phyloP scores from a whole-genome alignment of 2,329 filamentous ascomycete genomes.

The Ascochyta fabae region DNA sequence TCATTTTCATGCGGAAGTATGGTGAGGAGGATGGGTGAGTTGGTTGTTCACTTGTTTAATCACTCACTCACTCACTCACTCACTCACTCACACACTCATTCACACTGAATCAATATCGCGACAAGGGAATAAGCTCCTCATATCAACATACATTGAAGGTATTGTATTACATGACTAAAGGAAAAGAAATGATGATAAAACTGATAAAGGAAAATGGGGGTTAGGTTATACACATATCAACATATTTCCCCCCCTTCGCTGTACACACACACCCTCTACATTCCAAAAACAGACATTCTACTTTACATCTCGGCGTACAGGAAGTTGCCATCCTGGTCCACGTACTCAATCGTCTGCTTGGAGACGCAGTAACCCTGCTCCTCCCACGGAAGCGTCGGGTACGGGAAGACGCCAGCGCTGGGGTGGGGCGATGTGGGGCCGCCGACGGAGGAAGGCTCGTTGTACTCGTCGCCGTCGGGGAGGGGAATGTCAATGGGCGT shows the following conservation, averaged over 20 bases:
- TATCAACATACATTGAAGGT: slow-evolving; percentile 3
- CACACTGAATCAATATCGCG: not conserved
- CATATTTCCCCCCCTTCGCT: not conserved
- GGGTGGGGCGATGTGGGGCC: slow-evolving; percentile 8
- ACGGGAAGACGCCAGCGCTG: slow-evolving; percentile 21
- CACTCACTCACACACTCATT: no score
- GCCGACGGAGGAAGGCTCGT: slow-evolving; percentile 13
- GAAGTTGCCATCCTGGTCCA: slow-evolving; percentile 42
- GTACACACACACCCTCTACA: not conserved
- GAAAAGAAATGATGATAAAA: not conserved
- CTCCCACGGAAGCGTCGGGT: slow-evolving; percentile 29
- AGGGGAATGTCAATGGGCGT: slow-evolving; percentile 26
- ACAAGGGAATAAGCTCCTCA: not conserved
- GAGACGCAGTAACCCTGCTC: slow-evolving; percentile 42
- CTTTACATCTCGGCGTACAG: slow-evolving; percentile 35
- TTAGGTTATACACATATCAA: not conserved
- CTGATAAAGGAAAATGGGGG: not conserved
- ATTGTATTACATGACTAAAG: not conserved
- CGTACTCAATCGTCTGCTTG: slow-evolving; percentile 44
- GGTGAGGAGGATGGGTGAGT: no score
- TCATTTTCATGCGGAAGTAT: no score
- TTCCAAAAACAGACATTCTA: not conserved
- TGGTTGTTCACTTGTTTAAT: no score
- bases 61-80: no score
- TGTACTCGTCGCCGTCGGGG: slow-evolving; percentile 21